A percentile compares a stretch with the other conserved stretches of the same genome.
These are phyloP conservation scores for Hygrocybe coccinea DNA, from an alignment of 768 basidiomycete species.

Conservation along the genomic window DNA sequence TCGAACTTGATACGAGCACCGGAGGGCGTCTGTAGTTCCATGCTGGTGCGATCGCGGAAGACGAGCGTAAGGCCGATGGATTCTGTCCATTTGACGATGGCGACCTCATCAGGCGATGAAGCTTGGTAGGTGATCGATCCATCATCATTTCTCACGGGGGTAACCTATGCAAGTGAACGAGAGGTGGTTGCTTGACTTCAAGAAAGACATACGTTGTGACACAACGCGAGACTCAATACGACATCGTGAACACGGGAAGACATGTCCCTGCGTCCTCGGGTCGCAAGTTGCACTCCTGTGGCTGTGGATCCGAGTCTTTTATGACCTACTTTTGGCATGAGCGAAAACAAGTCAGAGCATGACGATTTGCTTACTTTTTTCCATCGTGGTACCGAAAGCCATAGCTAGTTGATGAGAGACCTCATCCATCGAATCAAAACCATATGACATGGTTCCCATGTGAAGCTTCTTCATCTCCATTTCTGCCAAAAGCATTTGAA, in stretches of 20 bases:
- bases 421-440: constrained; percentile 98
- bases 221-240: constrained; percentile 87
- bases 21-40: constrained; percentile 71
- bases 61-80: constrained; percentile 88
- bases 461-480: constrained; percentile 99
- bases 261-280: constrained; percentile 88
- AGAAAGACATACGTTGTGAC: constrained; percentile 75
- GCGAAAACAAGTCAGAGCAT: neutral
- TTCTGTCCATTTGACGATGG: constrained; percentile 96
- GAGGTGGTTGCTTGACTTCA: neutral
- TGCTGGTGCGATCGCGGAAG: constrained; percentile 85
- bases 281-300: constrained; percentile 79
- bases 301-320: constrained; percentile 51
- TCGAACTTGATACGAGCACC: constrained; percentile 68
- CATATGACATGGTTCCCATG: constrained; percentile 98
- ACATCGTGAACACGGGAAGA: constrained; percentile 89
- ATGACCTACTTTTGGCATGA: constrained; percentile 28
- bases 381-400: constrained; percentile 66
- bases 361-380: constrained; percentile 41
- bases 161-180: constrained; percentile 55
- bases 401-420: constrained; percentile 86
- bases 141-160: constrained; percentile 92
- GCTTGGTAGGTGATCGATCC: constrained; percentile 96
- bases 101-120: constrained; percentile 97
- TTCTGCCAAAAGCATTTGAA: constrained; percentile 44